phyloP scores from a whole-genome alignment of 495 filamentous ascomycete species.

The Collariella sp. region DNA sequence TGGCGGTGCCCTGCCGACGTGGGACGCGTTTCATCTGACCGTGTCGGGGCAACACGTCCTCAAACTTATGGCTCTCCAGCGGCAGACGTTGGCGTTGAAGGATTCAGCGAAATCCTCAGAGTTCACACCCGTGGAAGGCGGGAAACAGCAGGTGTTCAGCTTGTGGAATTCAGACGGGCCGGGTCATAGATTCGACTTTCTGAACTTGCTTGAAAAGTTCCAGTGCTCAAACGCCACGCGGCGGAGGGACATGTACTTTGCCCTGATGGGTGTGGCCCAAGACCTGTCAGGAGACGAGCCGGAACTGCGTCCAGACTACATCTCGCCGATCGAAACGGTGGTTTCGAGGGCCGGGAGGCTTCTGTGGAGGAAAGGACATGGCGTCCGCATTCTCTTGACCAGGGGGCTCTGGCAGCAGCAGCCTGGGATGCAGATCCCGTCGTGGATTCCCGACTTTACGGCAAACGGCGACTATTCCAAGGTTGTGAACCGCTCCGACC shows the following conservation, averaged over 20 bases:
- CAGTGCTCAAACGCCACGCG: not conserved
- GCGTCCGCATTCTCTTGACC: not conserved
- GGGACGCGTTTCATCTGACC: not conserved
- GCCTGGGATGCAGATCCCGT: not conserved
- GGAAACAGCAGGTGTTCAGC: too few relatives aligned
- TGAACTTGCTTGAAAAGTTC: not conserved
- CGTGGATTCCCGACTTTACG: not conserved
- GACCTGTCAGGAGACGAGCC: not conserved
- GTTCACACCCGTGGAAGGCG: too few relatives aligned
- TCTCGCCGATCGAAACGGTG: not conserved
- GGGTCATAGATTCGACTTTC: not conserved
- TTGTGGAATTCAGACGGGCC: not conserved
- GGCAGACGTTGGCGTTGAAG: too few relatives aligned
- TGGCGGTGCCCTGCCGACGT: not conserved
- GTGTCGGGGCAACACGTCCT: too few relatives aligned
- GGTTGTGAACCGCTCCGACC: not conserved
- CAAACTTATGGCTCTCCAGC: too few relatives aligned
- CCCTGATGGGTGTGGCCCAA: not conserved
- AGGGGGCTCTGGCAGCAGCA: not conserved
- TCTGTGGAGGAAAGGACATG: not conserved
- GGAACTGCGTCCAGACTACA: not conserved
- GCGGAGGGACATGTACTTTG: constrained; percentile 1
- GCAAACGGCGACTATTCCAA: not conserved
- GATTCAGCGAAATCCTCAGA: too few relatives aligned
- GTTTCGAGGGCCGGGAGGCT: not conserved